Evolutionary conservation across 768 basidiomycete species (phyloP), one percentile per base, ranked within the genome.

Genomic region (Auriscalpium vulgare): DNA sequence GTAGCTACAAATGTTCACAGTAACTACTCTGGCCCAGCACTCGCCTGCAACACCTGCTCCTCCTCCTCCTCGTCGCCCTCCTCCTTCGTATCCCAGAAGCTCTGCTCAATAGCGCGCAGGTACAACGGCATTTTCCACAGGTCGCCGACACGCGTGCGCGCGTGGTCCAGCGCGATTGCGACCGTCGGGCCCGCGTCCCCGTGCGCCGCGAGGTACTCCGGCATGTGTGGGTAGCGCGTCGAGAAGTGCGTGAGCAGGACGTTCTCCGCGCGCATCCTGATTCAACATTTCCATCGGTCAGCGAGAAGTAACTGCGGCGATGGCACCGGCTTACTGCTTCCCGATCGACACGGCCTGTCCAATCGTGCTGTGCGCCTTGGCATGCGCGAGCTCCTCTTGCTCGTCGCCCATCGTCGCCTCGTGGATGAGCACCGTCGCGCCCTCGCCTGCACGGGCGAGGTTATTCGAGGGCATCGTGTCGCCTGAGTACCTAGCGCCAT

Each of bases 211-310:
- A 72, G 65, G 10, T 76, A 55, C 19, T 52, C 57, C 29, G 91
- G 91, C 66, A 95, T 75, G 62, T 89, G 92, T 16, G 95, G 92
- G 69, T 95, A 95, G 34, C 94, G 85, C 43, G 90, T 90, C 10
- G 94, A 97, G 72, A 97, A 97, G 68, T 97, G 95, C 0, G 93
- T 98, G 19, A 98, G 79, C n/a, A 97, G 80, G 44, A 91, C 77
- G 59, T 91, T 84, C 53, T 83, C 73, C 1, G 93, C 93, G 10
- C 80, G 76, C 94, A 95, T 95, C 58, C 92, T 95, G 55, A 36
- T 36, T 16, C 29, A 45, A 4, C 51, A n/a, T n/a, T n/a, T n/a
- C n/a, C n/a, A n/a, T n/a, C n/a, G 45, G 4, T 17, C 13, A 43
- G 21, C 21, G 7, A 34, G 40, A 16, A 50, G 50, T 5, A 16